Evolutionary conservation across 2,329 filamentous ascomycete genomes (phyloP), one percentile per base, ranked within the genome.

Genomic region (Talaromyces sp.): DNA sequence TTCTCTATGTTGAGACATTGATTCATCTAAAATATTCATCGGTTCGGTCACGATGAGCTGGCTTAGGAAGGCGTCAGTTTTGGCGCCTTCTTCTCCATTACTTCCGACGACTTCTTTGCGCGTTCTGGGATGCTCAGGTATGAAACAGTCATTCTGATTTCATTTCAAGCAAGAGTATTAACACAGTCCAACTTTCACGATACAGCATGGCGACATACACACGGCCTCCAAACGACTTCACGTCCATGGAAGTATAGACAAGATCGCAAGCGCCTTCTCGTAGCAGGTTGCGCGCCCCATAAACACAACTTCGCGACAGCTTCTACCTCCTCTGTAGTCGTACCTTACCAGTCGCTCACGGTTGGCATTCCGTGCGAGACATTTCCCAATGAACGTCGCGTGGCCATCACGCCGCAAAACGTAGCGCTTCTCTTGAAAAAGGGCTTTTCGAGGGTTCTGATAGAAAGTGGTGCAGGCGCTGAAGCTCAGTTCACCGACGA

Each of bases 351-450:
- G 22, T 82, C 88, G 52, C 84, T 96, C 64, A 90, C 87, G 3
- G 87, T 97, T 57, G 92, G 92, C 65, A 86, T 95, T 3, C 92
- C 92, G 14, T 87, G 85, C 65, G 93, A 97, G 77, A 89, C 86
- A n/a, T 92, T 86, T 71, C 86, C 88, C 0, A 87, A 89, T 65
- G 93, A 97, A 80, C 88, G 90, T 49, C 90, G 93, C 60, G 92
- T 96, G 14, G 91, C 93, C 35, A 84, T 96, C 64, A 94, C 91
- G 0, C 93, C 93, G 1, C 87, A 91, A 68, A 96, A 96, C 80
- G 91, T 93, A 16, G 85, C 89, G 1, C 81, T 96, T 0, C 80
- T 97, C 1, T 86, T 93, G 68, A 96, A 96, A 76, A 96, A 96
- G 76, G 93, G 92, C 39, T 95, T 92, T 75, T 84, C 83, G 39